Evolutionary conservation across 164 flowering plant genomes (phyloP), one percentile per base, ranked within the genome.

Genomic region (Umbilicus rupestris): DNA sequence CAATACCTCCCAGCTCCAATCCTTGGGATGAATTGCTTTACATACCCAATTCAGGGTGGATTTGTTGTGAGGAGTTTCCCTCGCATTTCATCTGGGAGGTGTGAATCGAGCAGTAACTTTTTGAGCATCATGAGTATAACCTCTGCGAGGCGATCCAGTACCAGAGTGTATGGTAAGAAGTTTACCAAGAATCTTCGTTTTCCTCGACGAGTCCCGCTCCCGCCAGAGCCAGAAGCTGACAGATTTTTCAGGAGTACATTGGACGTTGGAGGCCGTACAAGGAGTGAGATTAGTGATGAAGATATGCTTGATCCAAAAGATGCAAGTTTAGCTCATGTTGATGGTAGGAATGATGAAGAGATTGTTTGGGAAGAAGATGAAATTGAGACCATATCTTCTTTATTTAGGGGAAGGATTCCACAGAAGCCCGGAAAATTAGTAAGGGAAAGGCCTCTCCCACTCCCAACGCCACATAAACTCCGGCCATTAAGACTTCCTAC

Each of bases 361-460:
- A 24, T 66, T 66, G 67, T 57, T 20, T 92, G 98, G 98, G 86
- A 82, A 17, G 6, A 71, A 11, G 95, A 87, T 66, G 97, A 90
- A 73, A 67, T 89, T 39, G 92, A 90, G 47, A 85, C 95, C 41
- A 89, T 94, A 50, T 81, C 92, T 5, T 87, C 98, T 19, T 87
- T 90, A 68, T 94, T 94, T 68, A 85, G 72, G 67, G 90, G 91
- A 8, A 84, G 97, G 70, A 75, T 91, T 8, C 90, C 95, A 42
- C 96, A 90, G 64, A 94, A 89, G 70, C 96, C 93, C 9, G 89
- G 93, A 37, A 88, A 78, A 29, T 69, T 82, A 69, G 29, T 70
- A 19, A 83, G 87, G 69, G 82, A 83, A 65, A 83, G 96, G 75
- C 89, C 95, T 64, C 84, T 88, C 3, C 96, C 96, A 0, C 90